phyloP scores from a whole-genome alignment of 257 asterid species.

The Solanum etuberosum region DNA sequence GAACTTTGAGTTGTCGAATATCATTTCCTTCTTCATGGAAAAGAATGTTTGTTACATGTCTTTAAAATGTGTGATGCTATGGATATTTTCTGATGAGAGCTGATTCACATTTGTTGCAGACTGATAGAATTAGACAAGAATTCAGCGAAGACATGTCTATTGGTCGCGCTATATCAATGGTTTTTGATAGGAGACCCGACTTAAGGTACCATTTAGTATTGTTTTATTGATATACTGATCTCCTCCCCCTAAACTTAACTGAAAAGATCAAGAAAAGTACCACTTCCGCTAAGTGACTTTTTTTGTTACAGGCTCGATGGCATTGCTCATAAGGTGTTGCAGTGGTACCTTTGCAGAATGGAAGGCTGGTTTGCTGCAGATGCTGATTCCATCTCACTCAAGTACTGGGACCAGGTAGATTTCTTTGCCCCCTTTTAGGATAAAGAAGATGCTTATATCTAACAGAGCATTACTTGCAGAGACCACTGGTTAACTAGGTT shows the following conservation, averaged over 20 bases:
- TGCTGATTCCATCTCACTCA: constrained; percentile 85
- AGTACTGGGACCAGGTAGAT: constrained; percentile 87
- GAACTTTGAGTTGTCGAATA: neutral
- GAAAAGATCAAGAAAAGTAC: neutral
- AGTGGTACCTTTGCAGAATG: constrained; percentile 97
- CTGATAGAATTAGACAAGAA: constrained; percentile 64
- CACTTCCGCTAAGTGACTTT: neutral
- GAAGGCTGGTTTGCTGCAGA: constrained; percentile 99
- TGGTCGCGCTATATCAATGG: constrained; percentile 65
- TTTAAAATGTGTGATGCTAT: neutral
- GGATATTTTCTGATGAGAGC: neutral
- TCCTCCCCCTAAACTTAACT: neutral
- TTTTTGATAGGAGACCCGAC: constrained; percentile 78
- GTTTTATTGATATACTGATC: neutral
- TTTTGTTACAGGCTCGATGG: constrained; percentile 62
- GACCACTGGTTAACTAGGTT: neutral
- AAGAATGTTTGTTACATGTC: neutral
- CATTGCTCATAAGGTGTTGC: constrained; percentile 66
- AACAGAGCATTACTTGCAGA: neutral
- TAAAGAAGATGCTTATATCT: neutral
- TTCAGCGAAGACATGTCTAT: constrained; percentile 69
- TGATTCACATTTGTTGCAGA: constrained; percentile 29
- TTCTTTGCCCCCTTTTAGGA: neutral
- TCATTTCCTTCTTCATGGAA: neutral
- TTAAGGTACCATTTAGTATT: constrained; percentile 34